Conservation (phyloP, 345 rosid genomes). For the Gossypium turneri region DNA sequence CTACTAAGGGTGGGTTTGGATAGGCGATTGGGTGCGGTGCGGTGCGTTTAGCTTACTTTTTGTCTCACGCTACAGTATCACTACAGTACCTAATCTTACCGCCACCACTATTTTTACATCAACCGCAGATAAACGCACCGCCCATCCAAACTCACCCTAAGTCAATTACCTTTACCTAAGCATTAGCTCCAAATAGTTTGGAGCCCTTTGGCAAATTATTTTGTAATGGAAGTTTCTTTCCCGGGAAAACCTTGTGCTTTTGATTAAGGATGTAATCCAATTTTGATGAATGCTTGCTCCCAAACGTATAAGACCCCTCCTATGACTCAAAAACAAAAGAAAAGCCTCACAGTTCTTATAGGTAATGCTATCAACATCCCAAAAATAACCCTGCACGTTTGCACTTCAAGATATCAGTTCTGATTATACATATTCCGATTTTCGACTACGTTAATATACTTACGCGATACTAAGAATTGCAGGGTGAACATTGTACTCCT, state of each 20-base stretch:
- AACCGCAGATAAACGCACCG: too few species aligned
- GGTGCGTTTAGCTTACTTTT: background rate
- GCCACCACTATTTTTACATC: too few species aligned
- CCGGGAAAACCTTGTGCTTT: constrained; percentile 15
- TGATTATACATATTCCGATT: background rate
- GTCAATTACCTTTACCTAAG: constrained; percentile 13
- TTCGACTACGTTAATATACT: background rate
- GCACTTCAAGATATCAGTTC: constrained; percentile 3
- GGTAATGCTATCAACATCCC: constrained; percentile 97
- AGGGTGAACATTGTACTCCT: constrained; percentile 85
- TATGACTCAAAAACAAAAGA: background rate
- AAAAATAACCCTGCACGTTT: constrained; percentile 77
- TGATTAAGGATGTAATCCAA: constrained; percentile 1
- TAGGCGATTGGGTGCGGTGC: too few species aligned
- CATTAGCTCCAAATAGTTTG: constrained; percentile 43
- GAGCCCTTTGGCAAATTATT: constrained; percentile 26
- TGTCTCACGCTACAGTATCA: background rate
- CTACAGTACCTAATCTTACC: too few species aligned
- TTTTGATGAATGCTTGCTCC: constrained; percentile 9
- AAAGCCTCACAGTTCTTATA: constrained; percentile 62
- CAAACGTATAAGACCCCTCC: background rate
- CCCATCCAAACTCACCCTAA: background rate
- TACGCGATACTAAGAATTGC: constrained; percentile 80
- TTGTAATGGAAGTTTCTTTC: constrained; percentile 14
- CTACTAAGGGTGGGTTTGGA: too few species aligned